phyloP scores from a whole-genome alignment of 495 filamentous ascomycete species.

The Aspergillus haitiensis region DNA sequence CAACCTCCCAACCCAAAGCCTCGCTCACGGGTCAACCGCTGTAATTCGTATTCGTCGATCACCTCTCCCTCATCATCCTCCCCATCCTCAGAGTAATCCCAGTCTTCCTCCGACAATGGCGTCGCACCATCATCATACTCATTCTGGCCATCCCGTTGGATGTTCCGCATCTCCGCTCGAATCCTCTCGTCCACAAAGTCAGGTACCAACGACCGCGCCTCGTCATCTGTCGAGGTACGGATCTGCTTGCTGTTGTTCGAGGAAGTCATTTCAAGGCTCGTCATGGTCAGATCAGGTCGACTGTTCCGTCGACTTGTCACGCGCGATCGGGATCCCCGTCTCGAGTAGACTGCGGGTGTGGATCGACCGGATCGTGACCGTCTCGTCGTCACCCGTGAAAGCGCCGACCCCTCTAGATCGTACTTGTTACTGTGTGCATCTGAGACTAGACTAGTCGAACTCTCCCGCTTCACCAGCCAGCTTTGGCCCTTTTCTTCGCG shows the following conservation, averaged over 20 bases:
- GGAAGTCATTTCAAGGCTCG: constrained; percentile 22
- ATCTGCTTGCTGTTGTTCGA: neutral
- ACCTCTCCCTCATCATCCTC: constrained; percentile 37
- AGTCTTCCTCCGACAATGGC: constrained; percentile 9
- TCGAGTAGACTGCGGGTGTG: constrained; percentile 37
- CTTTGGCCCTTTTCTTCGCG: constrained; percentile 77
- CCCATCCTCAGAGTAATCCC: constrained; percentile 17
- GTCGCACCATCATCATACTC: neutral
- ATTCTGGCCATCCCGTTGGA: constrained; percentile 25
- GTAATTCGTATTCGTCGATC: constrained; percentile 47
- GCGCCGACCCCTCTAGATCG: constrained; percentile 16
- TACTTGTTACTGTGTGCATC: constrained; percentile 43
- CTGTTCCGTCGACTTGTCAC: constrained; percentile 36
- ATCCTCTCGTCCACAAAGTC: constrained; percentile 49
- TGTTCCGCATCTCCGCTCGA: constrained; percentile 43
- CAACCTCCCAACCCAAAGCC: constrained; percentile 70
- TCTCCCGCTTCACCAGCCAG: constrained; percentile 72
- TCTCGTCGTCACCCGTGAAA: constrained; percentile 9
- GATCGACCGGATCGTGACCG: constrained; percentile 41
- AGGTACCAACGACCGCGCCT: constrained; percentile 29
- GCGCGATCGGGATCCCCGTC: constrained; percentile 37
- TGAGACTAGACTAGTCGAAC: constrained; percentile 65
- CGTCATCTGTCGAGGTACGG: constrained; percentile 17
- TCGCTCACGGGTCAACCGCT: constrained; percentile 51
- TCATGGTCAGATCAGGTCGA: constrained; percentile 42